phyloP scores from a whole-genome alignment of 805 yeast species.

The Candida palmyrensis region DNA sequence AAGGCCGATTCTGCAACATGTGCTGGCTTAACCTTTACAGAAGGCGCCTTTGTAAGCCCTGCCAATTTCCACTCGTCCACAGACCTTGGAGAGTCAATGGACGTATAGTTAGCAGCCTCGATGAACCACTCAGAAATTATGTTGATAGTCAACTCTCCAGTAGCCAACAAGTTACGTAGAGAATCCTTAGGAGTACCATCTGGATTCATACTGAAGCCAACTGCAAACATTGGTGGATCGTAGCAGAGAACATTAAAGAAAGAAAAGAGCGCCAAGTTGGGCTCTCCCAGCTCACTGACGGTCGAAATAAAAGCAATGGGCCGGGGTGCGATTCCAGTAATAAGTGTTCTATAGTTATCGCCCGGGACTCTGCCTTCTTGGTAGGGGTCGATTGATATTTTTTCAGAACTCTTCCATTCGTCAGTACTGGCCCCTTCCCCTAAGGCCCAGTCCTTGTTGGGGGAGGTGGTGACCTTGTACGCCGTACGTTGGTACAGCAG shows the following conservation, averaged over 20 bases:
- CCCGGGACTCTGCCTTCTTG: constrained; percentile 32
- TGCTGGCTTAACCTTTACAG: constrained; percentile 45
- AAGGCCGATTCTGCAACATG: constrained; percentile 61
- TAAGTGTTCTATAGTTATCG: constrained; percentile 46
- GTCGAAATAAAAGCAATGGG: constrained; percentile 59
- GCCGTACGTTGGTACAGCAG: background rate
- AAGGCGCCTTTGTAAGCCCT: constrained; percentile 46
- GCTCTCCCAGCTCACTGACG: constrained; percentile 33
- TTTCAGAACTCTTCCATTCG: constrained; percentile 41
- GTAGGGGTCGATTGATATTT: constrained; percentile 46
- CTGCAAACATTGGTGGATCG: constrained; percentile 56
- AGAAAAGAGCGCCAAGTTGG: constrained; percentile 59
- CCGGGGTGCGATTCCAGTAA: constrained; percentile 53
- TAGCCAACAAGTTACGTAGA: constrained; percentile 41
- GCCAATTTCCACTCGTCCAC: constrained; percentile 52
- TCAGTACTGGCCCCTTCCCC: constrained; percentile 44
- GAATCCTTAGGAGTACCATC: constrained; percentile 47
- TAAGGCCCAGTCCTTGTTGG: constrained; percentile 34
- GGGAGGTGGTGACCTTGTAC: constrained; percentile 14
- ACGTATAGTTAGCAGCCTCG: constrained; percentile 55
- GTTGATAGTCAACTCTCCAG: constrained; percentile 51
- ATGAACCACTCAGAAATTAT: constrained; percentile 59
- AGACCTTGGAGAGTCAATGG: constrained; percentile 42
- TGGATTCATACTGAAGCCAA: constrained; percentile 45
- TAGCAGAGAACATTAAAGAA: constrained; percentile 42